Evolutionary conservation across 1,284 basidiomycete species (phyloP), one percentile per base, ranked within the genome.

Genomic region (Sparassis latifolia): DNA sequence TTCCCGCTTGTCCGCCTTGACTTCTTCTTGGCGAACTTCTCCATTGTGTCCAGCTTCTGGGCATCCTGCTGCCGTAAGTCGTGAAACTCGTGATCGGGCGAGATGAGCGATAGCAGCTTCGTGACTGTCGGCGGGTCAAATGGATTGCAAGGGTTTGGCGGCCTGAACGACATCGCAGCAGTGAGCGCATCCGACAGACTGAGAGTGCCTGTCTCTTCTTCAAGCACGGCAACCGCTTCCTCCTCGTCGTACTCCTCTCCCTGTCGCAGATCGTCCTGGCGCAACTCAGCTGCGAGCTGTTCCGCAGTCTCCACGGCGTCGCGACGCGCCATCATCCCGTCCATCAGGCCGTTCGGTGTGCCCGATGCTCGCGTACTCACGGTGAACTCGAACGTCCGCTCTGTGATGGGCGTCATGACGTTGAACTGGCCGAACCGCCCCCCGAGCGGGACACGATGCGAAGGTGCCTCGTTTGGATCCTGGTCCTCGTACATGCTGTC

Each of bases 321-420:
- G 12, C 70, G 68, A 68, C 50, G 72, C 68, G 48, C 61, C 57
- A 41, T 47, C 41, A 58, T 50, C 35, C 58, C 52, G 54, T 55
- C 45, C 42, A 37, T 5, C 38, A 61, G 57, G 30, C 69, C 64
- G 54, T 70, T 71, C 12, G 76, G 77, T 29, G 76, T 82, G 30
- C 60, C 60, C 4, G 64, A 66, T 28, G 71, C 66, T 33, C 80
- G 74, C n/a, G 78, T 84, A 56, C 79, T 83, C 40, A 72, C 75
- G 3, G 88, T 90, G 63, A 79, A 93, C 65, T 97, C 95, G 61
- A 81, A 82, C 4, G 94, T 97, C 39, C 93, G 77, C 68, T 97
- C 95, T 3, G 90, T 91, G 62, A 97, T 96, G 1, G 94, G 94
- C 7, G 94, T 97, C 89, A 97, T 92, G 49, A 91, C 82, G 60